Percentiles rank a stretch among this genome's conserved stretches.
These are phyloP conservation scores for Moesziomyces globuligerus DNA, from an alignment of 1,284 basidiomycete species.

Conservation along the genomic window DNA sequence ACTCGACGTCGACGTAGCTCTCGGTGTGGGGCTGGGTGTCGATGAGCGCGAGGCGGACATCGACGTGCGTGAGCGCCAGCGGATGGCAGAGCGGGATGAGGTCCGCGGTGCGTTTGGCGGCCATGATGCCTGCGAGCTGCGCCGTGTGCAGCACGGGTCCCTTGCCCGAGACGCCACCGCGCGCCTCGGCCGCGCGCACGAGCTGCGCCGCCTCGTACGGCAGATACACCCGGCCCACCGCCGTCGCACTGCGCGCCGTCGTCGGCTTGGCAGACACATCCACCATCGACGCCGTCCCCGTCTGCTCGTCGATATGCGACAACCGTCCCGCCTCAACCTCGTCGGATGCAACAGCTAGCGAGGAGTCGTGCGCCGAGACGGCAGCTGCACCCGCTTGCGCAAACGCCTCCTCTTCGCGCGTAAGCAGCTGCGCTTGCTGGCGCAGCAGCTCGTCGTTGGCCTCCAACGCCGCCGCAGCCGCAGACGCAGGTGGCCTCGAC, in stretches of 20 bases:
- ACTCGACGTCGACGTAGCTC: constrained; percentile 46
- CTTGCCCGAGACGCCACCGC: constrained; percentile 65
- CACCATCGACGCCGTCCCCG: constrained; percentile 81
- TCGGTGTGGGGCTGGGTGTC: constrained; percentile 7
- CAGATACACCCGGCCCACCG: constrained; percentile 79
- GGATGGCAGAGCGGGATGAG: constrained; percentile 85
- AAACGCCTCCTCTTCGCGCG: constrained; percentile 25
- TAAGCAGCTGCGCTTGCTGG: constrained; percentile 18
- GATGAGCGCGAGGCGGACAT: constrained; percentile 72
- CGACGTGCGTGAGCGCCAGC: constrained; percentile 76
- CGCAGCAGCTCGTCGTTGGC: constrained; percentile 21
- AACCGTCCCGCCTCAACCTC: constrained; percentile 9
- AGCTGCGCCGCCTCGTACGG: constrained; percentile 76
- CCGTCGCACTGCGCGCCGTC: constrained; percentile 79
- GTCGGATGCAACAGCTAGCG: neutral
- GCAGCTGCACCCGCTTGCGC: constrained; percentile 41
- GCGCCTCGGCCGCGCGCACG: constrained; percentile 66
- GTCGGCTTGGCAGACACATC: constrained; percentile 76
- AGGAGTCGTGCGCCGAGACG: neutral
- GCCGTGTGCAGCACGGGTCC: constrained; percentile 72
- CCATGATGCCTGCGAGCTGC: constrained; percentile 88
- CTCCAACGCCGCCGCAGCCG: constrained; percentile 18
- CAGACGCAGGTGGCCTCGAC: too few relatives aligned
- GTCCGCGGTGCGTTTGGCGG: constrained; percentile 77
- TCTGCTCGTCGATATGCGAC: constrained; percentile 76